Base-by-base conservation (phyloP, 345 rosid species). In the Psidium friedrichsthalianum region DNA sequence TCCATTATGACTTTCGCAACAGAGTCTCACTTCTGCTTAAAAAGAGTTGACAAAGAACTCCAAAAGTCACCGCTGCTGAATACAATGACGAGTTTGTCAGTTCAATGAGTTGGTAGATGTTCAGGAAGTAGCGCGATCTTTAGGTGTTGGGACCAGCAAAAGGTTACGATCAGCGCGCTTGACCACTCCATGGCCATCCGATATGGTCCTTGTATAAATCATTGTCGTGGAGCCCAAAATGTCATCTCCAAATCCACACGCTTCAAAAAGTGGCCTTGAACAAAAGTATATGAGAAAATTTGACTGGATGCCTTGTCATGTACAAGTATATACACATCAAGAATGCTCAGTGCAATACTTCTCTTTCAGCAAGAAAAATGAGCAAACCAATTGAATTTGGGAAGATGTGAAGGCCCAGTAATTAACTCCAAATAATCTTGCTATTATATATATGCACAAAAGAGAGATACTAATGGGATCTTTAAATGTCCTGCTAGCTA, bases 181-280 rank as follows among this genome's bases (percentile, higher is more conserved):
- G 64, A 88, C 89, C 86, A 54, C 90, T 74, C 84, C 87, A 56
- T 55, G 57, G 56, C 56, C 74, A 54, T 11, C 58, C 3, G 96
- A 87, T 61, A 54, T 86, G 25, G 85, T 89, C 90, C 90, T 93
- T 14, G 95, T 84, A 88, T 94, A 92, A 94, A 95, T 93, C 98
- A 95, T 97, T 3, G 98, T 94, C 12, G 95, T 94, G 56, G 98
- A 94, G 84, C 96, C 92, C 92, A 95, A 88, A 29, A 93, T 86
- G 89, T 97, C 99, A 85, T 92, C 94, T 86, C 92, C 93, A 92
- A 95, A 97, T 83, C 98, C 98, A 88, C 98, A 95, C 2, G 97
- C 95, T 89, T 91, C 83, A 85, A 97, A 97, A 93, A 97, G 96
- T 78, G 91, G 86, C 93, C 98, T 97, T 20, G 88, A 64, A 36